Percentiles rank a stretch among this genome's conserved stretches.
phyloP scores from a whole-genome alignment of 192 early-diverging fungal genomes.

The Coemansia sp. region DNA sequence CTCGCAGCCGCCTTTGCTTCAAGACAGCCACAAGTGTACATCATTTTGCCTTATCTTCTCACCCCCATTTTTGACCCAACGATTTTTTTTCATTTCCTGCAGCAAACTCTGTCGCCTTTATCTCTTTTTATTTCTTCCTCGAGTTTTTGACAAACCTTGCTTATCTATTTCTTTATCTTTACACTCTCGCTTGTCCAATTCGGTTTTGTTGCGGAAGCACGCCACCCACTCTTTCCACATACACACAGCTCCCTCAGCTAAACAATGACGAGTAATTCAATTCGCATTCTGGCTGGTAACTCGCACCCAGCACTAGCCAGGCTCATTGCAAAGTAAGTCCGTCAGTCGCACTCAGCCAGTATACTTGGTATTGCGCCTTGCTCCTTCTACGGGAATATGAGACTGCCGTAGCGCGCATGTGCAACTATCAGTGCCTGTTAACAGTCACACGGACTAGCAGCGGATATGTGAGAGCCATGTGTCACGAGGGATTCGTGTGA shows the following conservation, averaged over 20 bases:
- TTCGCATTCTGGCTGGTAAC: conserved; percentile 97
- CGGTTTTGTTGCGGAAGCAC: not conserved
- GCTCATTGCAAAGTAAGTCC: conserved; percentile 85
- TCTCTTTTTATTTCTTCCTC: not conserved
- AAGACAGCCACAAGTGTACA: not conserved
- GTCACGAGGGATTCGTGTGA: not conserved
- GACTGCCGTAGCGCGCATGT: not conserved
- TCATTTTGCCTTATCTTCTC: not conserved
- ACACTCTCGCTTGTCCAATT: not conserved
- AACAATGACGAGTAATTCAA: conserved; percentile 82
- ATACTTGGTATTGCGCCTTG: not conserved
- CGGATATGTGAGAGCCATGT: not conserved
- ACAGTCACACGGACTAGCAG: not conserved
- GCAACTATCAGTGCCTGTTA: not conserved
- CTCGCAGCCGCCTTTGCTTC: not conserved
- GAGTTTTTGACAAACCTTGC: not conserved
- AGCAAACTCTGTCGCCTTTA: not conserved
- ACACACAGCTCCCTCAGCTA: not conserved
- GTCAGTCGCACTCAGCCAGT: not conserved
- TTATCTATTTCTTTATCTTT: not conserved
- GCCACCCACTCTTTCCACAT: not conserved
- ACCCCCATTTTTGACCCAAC: not conserved
- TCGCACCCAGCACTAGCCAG: conserved; percentile 91
- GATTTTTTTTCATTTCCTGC: not conserved
- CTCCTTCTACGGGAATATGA: not conserved